These are phyloP conservation scores for Suillus luteus DNA, from an alignment of 768 basidiomycete species.

Conservation along the genomic window DNA sequence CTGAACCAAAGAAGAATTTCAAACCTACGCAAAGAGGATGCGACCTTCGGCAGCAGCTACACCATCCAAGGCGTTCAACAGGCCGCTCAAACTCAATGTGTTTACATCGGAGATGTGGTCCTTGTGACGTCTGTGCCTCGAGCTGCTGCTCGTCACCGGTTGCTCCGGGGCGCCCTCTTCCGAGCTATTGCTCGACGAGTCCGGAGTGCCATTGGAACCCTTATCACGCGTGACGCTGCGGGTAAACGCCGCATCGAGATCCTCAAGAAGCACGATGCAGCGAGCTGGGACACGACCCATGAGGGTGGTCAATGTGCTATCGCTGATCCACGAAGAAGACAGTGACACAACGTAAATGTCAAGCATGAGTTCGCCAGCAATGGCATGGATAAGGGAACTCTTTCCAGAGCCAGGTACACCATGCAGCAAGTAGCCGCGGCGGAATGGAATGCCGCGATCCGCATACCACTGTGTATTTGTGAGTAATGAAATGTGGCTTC, in stretches of 20 bases:
- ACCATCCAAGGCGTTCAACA: constrained; percentile 85
- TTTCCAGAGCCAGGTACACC: constrained; percentile 88
- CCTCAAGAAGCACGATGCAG: constrained; percentile 87
- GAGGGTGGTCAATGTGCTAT: constrained; percentile 80
- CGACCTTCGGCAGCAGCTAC: constrained; percentile 87
- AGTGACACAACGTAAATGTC: constrained; percentile 92
- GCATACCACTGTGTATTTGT: constrained; percentile 71
- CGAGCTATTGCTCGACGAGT: constrained; percentile 35
- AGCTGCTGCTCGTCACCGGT: constrained; percentile 38
- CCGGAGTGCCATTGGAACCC: constrained; percentile 47
- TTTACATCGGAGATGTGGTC: constrained; percentile 76
- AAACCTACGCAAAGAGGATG: constrained; percentile 82
- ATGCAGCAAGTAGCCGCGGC: constrained; percentile 82
- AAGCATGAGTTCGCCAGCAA: constrained; percentile 86
- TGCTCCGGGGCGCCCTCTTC: constrained; percentile 36
- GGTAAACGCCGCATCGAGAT: constrained; percentile 88
- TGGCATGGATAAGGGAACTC: constrained; percentile 82
- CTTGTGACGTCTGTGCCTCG: constrained; percentile 48
- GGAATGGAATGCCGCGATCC: constrained; percentile 91
- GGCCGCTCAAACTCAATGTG: constrained; percentile 76
- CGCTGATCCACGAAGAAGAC: constrained; percentile 85
- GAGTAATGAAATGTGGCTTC: constrained; percentile 11
- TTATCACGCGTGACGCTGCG: constrained; percentile 71
- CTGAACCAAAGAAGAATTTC: not conserved
- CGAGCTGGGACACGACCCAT: constrained; percentile 87